Conservation (phyloP, 495 filamentous ascomycete genomes). For the Neurospora tetraspora region DNA sequence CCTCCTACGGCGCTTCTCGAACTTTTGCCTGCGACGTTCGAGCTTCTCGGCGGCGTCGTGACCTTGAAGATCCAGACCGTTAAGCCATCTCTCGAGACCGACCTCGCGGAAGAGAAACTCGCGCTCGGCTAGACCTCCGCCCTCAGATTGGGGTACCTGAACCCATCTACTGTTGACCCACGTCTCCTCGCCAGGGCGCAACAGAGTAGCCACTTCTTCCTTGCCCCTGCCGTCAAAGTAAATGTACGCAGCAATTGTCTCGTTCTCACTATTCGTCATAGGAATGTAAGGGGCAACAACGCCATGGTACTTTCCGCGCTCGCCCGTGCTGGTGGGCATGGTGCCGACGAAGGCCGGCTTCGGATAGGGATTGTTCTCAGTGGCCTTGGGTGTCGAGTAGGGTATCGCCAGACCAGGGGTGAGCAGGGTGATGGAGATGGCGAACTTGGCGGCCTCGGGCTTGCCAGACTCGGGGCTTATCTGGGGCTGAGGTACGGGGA, state of each 20-base stretch:
- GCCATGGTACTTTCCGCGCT: slow-evolving; percentile 37
- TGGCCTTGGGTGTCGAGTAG: slow-evolving; percentile 75
- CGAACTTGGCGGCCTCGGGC: slow-evolving; percentile 87
- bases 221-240: slow-evolving; percentile 95
- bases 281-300: slow-evolving; percentile 78
- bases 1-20: slow-evolving; percentile 73
- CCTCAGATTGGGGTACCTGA: slow-evolving; percentile 80
- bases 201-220: slow-evolving; percentile 91
- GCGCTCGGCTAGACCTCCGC: slow-evolving; percentile 86
- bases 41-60: slow-evolving; percentile 78
- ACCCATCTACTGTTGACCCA: slow-evolving; percentile 99
- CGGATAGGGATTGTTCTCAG: slow-evolving; percentile 60
- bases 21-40: slow-evolving; percentile 74
- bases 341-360: slow-evolving; percentile 69
- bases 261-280: slow-evolving; percentile 78
- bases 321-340: slow-evolving; percentile 37
- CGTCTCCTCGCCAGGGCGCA: slow-evolving; percentile 90
- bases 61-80: slow-evolving; percentile 84
- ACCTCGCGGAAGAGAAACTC: slow-evolving; percentile 98
- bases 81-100: slow-evolving; percentile 89
- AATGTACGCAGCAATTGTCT: slow-evolving; percentile 96
- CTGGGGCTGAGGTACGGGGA: slow-evolving; percentile 84
- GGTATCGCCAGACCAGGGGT: slow-evolving; percentile 81
- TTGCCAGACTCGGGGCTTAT: slow-evolving; percentile 56
- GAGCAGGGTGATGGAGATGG: slow-evolving; percentile 89